Base-by-base conservation (phyloP, 139 green algal genomes). In the Micractinium conductrix region DNA sequence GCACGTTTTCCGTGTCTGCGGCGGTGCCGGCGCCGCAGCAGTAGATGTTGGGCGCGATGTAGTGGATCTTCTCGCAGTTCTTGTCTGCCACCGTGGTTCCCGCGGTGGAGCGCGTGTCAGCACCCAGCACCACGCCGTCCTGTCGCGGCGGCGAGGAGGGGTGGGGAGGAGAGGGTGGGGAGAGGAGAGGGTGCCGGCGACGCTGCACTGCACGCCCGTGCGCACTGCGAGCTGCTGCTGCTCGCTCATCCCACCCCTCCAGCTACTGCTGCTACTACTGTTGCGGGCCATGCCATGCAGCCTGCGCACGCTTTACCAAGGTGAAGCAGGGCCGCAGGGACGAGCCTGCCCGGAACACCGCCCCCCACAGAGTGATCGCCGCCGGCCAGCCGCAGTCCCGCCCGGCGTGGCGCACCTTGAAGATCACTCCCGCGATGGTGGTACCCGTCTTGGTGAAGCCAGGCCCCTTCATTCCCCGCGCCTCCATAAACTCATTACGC, bases 1-100 rank as follows among this genome's bases (percentile, higher is more conserved):
- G 58, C 58, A 67, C 97, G 73, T 95, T 93, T 85, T 98, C 96
- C 4, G 96, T 98, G 84, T 99, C 97, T 63, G 97, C 97, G 28
- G 97, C 97, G 45, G 97, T 99, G 40, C 97, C 97, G 12, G 97
- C 97, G 44, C 97, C 97, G 78, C 97, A 99, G 86, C 97, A 99
- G 89, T 98, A 98, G 78, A 99, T 99, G 88, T 99, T 99, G 78
- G 95, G 93, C 2, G 97, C 78, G 50, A 99, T 98, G 88, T 94
- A 99, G 81, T 99, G 97, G 68, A 99, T 99, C 91, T 99, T 99
- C 84, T 98, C 94, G 90, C 97, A 99, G 88, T 99, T 99, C 85
- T 99, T 99, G 90, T 99, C 97, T 26, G 95, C 95, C n/a, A 99
- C 97, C 16, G 97, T 99, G 26, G 90, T 92, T 21, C 96, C 97